Evolutionary conservation across 129 eudicot genomes (phyloP).

Genomic region (Artemisia annua): DNA sequence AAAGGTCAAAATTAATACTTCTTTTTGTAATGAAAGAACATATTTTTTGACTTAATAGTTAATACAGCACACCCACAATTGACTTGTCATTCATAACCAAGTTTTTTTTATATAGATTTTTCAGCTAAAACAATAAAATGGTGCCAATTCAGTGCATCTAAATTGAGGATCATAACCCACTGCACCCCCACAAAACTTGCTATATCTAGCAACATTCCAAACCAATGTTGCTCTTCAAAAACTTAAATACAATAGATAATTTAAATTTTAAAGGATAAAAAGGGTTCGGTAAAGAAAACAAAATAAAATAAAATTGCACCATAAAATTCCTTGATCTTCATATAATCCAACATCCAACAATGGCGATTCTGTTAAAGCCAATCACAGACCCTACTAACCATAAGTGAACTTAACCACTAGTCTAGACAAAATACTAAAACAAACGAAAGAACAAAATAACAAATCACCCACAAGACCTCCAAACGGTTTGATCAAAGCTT

Average conservation of each 20-base stretch:
- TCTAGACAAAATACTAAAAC: not conserved
- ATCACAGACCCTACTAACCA: not conserved
- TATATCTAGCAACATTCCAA: slow-evolving; percentile 13
- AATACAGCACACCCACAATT: slow-evolving; percentile 29
- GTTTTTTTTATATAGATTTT: not conserved
- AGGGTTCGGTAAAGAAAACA: not conserved
- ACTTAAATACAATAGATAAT: slow-evolving; percentile 11
- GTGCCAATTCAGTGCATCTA: slow-evolving; percentile 14
- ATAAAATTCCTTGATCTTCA: not conserved
- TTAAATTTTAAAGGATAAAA: not conserved
- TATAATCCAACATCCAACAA: slow-evolving; percentile 6
- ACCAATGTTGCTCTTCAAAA: slow-evolving; percentile 2
- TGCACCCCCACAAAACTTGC: slow-evolving; percentile 15
- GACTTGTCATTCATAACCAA: slow-evolving; percentile 22
- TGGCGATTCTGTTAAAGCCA: not conserved
- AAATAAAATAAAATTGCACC: not conserved
- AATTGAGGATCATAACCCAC: slow-evolving; percentile 1
- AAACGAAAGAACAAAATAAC: not conserved
- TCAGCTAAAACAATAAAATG: slow-evolving; percentile 22
- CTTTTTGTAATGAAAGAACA: slow-evolving; percentile 18
- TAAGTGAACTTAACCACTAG: not conserved
- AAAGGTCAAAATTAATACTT: slow-evolving; percentile 26
- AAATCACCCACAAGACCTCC: not conserved
- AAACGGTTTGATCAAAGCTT: not conserved
- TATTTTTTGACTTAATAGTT: slow-evolving; percentile 22